phyloP scores from a whole-genome alignment of 2,329 filamentous ascomycete species.

The Chaetomiaceae sp. region DNA sequence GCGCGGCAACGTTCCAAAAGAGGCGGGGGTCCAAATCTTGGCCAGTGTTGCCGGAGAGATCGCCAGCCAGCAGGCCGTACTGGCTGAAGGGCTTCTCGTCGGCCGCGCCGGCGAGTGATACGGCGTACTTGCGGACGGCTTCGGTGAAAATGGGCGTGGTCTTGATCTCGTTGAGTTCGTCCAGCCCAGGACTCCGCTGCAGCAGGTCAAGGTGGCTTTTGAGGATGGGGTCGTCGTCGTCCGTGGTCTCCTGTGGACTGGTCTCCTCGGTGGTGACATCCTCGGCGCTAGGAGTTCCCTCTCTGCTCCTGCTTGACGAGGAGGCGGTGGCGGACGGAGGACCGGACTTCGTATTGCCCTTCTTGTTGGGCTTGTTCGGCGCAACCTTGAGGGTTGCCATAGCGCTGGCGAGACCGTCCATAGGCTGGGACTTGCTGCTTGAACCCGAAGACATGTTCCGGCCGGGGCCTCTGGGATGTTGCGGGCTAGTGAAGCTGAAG shows the following conservation, averaged over 20 bases:
- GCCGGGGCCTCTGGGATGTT: background rate
- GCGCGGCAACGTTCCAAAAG: conserved; percentile 45
- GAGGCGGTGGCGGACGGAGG: background rate
- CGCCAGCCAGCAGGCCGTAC: conserved; percentile 31
- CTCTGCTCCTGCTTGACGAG: background rate
- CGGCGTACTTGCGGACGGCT: conserved; percentile 23
- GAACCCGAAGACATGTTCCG: background rate
- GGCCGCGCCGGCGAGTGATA: background rate
- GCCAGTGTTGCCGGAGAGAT: conserved; percentile 13
- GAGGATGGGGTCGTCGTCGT: conserved; percentile 4
- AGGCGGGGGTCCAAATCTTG: conserved; percentile 31
- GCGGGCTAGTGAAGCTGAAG: background rate
- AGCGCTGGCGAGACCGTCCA: background rate
- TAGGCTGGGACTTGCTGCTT: background rate
- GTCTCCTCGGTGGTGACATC: background rate
- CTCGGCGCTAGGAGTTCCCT: background rate
- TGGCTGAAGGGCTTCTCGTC: conserved; percentile 26
- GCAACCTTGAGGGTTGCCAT: conserved; percentile 3
- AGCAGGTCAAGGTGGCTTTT: conserved; percentile 21
- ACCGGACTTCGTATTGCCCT: background rate
- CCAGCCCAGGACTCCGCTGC: conserved; percentile 13
- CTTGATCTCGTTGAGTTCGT: conserved; percentile 30
- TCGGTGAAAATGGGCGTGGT: conserved; percentile 33
- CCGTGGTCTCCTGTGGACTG: background rate
- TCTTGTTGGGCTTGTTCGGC: background rate